Base-by-base conservation (phyloP, 164 flowering plant genomes). In the Piper betle region DNA sequence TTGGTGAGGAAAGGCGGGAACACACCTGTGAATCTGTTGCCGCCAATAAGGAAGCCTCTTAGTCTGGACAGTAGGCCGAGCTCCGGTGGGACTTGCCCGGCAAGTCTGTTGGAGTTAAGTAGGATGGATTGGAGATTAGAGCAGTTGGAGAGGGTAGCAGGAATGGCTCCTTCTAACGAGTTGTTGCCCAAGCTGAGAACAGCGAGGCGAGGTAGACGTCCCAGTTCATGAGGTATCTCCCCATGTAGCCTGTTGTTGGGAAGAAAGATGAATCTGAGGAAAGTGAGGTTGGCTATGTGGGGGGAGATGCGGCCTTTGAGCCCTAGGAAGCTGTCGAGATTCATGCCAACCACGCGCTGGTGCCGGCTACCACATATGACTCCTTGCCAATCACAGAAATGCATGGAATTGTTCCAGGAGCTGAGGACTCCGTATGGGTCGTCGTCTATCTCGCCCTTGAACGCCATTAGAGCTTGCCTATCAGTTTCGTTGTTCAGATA, bases 1-100 rank as follows among this genome's bases (percentile, higher is more conserved):
- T 69, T 76, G 2, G 69, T 75, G 0, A 76, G 18, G 3, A 69
- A 66, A 20, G 62, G 13, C 5, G 79, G 77, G 37, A 76, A 62
- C 37, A 38, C 33, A 8, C 65, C 70, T 15, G 70, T 40, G 3
- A 73, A 50, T n/a, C 17, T 50, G 50, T 73, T 76, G 2, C 11
- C 33, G 5, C 9, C 5, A 11, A 76, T 20, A 12, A n/a, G 39
- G 11, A 58, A 17, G 4, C 12, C 38, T 13, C 8, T 9, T 25
- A 68, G 62, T 6, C 52, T 68, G 0, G 65, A 17, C 11, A 67
- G 50, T 17, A 4, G 4, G 17, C 57, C 57, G 12, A 67, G 37
- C 37, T 62, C 56, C 7, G 70, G 65, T 11, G 70, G 65, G 33
- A 62, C 56, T 10, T 52, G 16, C 13, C 70, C 70, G 2, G 11